These are phyloP conservation scores for Cladorrhinum sp. DNA, from an alignment of 2,329 filamentous ascomycete genomes.

Conservation along the genomic window DNA sequence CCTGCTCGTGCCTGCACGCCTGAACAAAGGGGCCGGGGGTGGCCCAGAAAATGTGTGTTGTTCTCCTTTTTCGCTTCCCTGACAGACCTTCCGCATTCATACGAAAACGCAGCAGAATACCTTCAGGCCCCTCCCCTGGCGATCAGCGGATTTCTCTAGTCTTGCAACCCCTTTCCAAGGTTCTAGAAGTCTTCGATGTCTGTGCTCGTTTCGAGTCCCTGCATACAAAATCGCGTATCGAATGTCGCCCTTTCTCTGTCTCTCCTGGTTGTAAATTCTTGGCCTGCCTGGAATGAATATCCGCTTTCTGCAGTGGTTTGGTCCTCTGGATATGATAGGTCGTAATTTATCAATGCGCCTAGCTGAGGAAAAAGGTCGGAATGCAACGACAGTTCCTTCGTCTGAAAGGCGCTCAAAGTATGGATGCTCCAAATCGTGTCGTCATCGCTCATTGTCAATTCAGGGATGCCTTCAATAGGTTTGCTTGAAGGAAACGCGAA, in stretches of 20 bases:
- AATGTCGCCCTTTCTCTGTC: not conserved
- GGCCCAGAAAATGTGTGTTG: not conserved
- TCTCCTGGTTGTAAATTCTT: not conserved
- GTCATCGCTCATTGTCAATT: conserved; percentile 8
- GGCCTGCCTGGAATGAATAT: not conserved
- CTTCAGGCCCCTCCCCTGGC: not conserved
- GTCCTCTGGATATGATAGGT: conserved; percentile 5
- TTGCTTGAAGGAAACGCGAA: not conserved
- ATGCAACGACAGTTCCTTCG: not conserved
- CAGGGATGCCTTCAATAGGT: conserved; percentile 12
- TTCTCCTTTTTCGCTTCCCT: not conserved
- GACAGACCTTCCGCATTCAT: conserved; percentile 19
- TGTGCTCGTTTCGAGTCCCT: conserved; percentile 7
- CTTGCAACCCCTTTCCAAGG: not conserved
- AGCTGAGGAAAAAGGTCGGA: not conserved
- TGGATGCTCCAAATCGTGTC: not conserved
- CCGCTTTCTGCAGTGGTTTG: not conserved
- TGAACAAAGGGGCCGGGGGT: conserved; percentile 2
- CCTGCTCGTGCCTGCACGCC: not conserved
- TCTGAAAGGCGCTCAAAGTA: not conserved
- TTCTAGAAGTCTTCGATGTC: conserved; percentile 11
- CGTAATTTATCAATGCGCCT: not conserved
- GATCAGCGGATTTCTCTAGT: not conserved
- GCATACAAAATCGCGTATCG: not conserved
- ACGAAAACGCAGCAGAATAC: conserved; percentile 1